Evolutionary conservation across 2,329 filamentous ascomycete genomes (phyloP), one percentile per base, ranked within the genome.

Genomic region (Chaetomiaceae sp.): DNA sequence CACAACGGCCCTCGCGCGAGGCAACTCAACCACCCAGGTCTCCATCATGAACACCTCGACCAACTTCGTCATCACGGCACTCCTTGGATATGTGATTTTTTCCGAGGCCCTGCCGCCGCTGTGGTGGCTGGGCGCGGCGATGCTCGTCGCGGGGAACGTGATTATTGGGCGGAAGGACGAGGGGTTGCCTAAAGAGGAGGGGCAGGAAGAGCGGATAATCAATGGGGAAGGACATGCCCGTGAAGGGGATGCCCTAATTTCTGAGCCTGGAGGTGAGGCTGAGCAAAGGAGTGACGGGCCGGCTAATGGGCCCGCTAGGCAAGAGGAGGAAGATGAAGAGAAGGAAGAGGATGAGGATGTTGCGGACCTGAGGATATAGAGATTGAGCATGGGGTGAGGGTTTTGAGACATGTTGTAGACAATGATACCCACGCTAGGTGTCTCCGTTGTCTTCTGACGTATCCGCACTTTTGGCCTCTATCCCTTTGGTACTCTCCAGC

Each of bases 11-110:
- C 79, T 92, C n/a, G 83, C 87, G 0, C 78, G 81, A 17, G 87
- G 87, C 14, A 79, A 81, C 54, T 90, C 87, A 1, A 90, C 88
- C 8, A 89, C 88, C 0, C 87, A 89, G 65, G 88, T 91, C 45
- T 86, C 83, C 61, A 86, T 92, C 66, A 83, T 92, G 68, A 92
- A 92, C 69, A 91, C 88, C 3, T 89, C 86, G 14, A 79, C 86
- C 53, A 92, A 92, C 71, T 92, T 92, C 68, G 79, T 92, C 71
- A 71, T 90, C 56, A 91, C 88, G 0, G 88, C 88, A 7, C 59
- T 91, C 6, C 74, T 91, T 19, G 87, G 88, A 23, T 74, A 81
- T 46, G 68, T 81, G 54, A 82, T 92, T 60, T 92, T 92, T 68
- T 77, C 80, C 20, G 88, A 92, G 71, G 70, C 75, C 1, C 71